Evolutionary conservation across 106 monocot genomes (phyloP), one percentile per base, ranked within the genome.

Genomic region (Xerophyta viscosa): DNA sequence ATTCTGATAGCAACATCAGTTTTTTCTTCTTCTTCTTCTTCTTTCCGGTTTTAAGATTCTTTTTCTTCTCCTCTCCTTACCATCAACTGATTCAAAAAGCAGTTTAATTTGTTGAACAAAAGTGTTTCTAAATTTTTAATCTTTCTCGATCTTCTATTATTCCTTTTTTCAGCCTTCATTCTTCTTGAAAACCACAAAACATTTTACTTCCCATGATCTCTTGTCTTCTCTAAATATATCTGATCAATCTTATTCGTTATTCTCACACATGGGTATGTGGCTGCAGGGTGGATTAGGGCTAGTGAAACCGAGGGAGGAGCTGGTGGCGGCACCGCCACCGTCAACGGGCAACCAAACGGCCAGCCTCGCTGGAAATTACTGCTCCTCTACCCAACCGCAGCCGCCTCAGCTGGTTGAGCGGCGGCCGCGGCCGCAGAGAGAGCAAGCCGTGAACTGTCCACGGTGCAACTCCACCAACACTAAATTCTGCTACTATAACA

Each of bases 111-210:
- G 33, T 33, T 5, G 33, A 6, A 10, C 10, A 10, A 5, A 44
- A 44, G 3, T 9, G 4, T 18, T 18, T 19, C n/a, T 46, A 19
- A 18, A 13, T 19, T 3, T 44, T 44, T 46, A 13, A 46, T 46
- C n/a, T 46, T 20, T 46, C 15, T 19, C 46, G 46, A 46, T 46
- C 46, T 46, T 19, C 20, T 11, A 13, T 7, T 18, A 19, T 46
- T 46, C 46, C 20, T 46, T 46, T 19, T 14, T 20, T 19, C n/a
- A 46, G 15, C 46, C 6, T 6, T 33, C 33, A 33, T 46, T 46
- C 19, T 46, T 46, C 46, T 46, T 46, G 46, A 46, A 46, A 19
- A 46, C 46, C 46, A 20, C 46, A 20, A 46, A 46, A 44, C 43
- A 44, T 44, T 44, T 2, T 7, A 18, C 20, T 20, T 17, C 8